phyloP scores from a whole-genome alignment of 1,284 basidiomycete genomes.

The Abortiporus biennis region DNA sequence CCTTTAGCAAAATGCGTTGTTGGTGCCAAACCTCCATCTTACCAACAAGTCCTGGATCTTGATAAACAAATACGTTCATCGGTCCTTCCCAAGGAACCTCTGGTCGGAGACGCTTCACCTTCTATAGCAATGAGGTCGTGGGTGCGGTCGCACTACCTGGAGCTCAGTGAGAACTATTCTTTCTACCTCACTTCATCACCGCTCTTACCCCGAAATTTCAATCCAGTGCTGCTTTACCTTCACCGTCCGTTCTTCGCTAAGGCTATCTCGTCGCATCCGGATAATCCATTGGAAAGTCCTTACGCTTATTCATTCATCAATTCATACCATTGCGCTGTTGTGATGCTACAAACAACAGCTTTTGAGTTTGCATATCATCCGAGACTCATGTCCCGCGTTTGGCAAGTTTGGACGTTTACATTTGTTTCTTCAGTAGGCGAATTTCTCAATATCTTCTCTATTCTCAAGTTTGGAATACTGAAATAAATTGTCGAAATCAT shows the following conservation, averaged over 20 bases:
- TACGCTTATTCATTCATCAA: conserved; percentile 26
- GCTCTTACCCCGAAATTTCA: not conserved
- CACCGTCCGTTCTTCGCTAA: conserved; percentile 28
- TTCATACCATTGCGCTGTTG: conserved; percentile 22
- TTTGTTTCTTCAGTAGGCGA: conserved; percentile 26
- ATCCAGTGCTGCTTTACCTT: conserved; percentile 23
- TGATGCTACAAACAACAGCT: conserved; percentile 17
- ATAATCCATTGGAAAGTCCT: conserved; percentile 23
- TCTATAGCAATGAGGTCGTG: conserved; percentile 37
- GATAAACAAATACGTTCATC: conserved; percentile 38
- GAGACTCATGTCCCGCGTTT: conserved; percentile 19
- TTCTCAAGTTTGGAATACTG: too few relatives aligned
- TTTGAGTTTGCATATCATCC: conserved; percentile 16
- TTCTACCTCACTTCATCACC: not conserved
- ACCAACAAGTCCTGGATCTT: conserved; percentile 36
- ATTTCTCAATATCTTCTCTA: not conserved
- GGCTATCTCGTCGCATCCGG: conserved; percentile 23
- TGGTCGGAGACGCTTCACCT: conserved; percentile 17
- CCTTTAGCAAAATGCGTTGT: conserved; percentile 37
- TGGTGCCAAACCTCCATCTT: conserved; percentile 35
- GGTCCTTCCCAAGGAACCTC: conserved; percentile 20
- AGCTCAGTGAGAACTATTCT: conserved; percentile 32
- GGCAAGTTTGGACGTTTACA: conserved; percentile 24
- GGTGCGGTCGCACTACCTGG: conserved; percentile 39
- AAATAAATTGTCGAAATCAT: not conserved